These are phyloP conservation scores for Carpinus viminea DNA, from an alignment of 306 rosid species.

Conservation along the genomic window DNA sequence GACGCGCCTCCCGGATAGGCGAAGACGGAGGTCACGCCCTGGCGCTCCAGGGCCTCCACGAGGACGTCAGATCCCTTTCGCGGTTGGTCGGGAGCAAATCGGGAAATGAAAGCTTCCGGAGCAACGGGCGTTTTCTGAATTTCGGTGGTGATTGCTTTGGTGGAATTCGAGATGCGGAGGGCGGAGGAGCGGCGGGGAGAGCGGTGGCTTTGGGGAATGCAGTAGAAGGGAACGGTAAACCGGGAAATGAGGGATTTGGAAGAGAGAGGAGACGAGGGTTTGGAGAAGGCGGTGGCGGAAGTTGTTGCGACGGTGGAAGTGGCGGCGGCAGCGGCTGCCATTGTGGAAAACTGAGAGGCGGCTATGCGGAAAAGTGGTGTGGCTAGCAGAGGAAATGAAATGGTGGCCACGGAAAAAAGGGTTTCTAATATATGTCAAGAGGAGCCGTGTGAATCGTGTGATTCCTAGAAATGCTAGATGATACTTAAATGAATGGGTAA, in stretches of 20 bases:
- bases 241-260: slow-evolving; percentile 16
- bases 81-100: slow-evolving; percentile 53
- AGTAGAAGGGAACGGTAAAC: slow-evolving; percentile 33
- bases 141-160: slow-evolving; percentile 24
- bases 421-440: no score
- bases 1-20: slow-evolving; percentile 98
- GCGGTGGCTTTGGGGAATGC: slow-evolving; percentile 20
- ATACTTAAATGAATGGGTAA: no score
- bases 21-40: slow-evolving; percentile 72
- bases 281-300: slow-evolving; percentile 29
- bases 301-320: background rate
- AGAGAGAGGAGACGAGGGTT: slow-evolving; percentile 11
- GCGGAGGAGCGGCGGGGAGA: slow-evolving; percentile 14
- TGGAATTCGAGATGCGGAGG: slow-evolving; percentile 36
- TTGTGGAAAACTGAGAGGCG: slow-evolving; percentile 12
- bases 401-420: background rate
- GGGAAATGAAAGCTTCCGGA: slow-evolving; percentile 29
- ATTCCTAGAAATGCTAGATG: no score
- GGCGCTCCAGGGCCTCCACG: slow-evolving; percentile 82
- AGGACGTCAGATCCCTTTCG: slow-evolving; percentile 88
- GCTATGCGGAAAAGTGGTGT: background rate
- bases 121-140: background rate
- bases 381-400: background rate
- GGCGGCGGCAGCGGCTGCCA: slow-evolving; percentile 44
- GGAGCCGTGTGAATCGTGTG: no score